A percentile compares a stretch with the other conserved stretches of the same genome.
Evolutionary conservation across 805 yeast genomes (phyloP).

Genomic region (Myxozyma mucilagina): DNA sequence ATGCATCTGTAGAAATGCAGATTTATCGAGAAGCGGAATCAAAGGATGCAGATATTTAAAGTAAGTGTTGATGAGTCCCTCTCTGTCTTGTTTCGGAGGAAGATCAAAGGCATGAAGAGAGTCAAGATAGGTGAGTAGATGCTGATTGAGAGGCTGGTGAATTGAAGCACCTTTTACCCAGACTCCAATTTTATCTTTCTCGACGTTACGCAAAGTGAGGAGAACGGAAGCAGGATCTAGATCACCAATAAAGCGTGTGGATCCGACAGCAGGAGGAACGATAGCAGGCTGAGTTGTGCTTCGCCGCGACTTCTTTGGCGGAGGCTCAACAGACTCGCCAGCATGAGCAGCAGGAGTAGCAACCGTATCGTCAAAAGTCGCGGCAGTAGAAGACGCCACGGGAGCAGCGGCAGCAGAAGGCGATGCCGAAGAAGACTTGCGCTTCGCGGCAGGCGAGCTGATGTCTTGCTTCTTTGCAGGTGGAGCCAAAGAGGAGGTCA

Average conservation of each 20-base stretch:
- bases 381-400: slow-evolving; percentile 26
- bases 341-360: slow-evolving; percentile 18
- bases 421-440: neutral
- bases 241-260: slow-evolving; percentile 27
- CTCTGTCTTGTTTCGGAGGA: slow-evolving; percentile 39
- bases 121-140: slow-evolving; percentile 40
- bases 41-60: slow-evolving; percentile 46
- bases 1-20: slow-evolving; percentile 44
- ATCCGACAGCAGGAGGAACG: slow-evolving; percentile 2
- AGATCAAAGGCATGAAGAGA: slow-evolving; percentile 45
- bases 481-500: neutral
- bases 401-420: slow-evolving; percentile 24
- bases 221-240: slow-evolving; percentile 26
- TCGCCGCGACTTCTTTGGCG: neutral
- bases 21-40: slow-evolving; percentile 47
- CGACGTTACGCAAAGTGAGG: slow-evolving; percentile 19
- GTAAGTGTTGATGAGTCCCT: slow-evolving; percentile 44
- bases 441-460: neutral
- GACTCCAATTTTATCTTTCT: slow-evolving; percentile 36
- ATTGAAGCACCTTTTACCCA: slow-evolving; percentile 41
- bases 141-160: slow-evolving; percentile 38
- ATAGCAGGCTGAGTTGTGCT: neutral
- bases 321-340: slow-evolving; percentile 1
- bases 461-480: neutral
- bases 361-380: slow-evolving; percentile 17